Evolutionary conservation across 305 asterid genomes (phyloP).

Genomic region (Fraxinus baroniana): DNA sequence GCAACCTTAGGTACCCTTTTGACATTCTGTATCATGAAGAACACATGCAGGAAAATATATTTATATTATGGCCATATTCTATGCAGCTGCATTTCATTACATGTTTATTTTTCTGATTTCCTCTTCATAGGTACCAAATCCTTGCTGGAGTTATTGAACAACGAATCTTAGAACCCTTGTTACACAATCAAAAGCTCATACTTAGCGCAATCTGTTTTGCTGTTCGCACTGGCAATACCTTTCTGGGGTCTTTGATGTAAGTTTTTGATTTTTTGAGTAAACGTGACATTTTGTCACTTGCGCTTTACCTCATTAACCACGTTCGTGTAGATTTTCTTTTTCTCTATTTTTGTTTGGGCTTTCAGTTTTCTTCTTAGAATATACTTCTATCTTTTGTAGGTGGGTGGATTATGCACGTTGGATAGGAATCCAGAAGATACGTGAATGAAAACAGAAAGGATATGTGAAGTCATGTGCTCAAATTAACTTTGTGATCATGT

Average conservation of each 20-base stretch:
- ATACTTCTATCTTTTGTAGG: conserved; percentile 41
- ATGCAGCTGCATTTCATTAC: neutral
- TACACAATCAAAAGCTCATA: conserved; percentile 71
- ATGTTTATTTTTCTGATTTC: conserved; percentile 3
- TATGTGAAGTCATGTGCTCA: no score
- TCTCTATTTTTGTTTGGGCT: neutral
- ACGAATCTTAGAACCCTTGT: conserved; percentile 74
- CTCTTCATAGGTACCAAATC: conserved; percentile 68
- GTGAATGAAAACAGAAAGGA: conserved; percentile 41
- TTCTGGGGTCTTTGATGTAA: conserved; percentile 89
- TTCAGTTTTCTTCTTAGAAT: neutral
- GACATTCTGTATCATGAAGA: neutral
- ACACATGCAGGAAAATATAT: neutral
- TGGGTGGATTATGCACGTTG: conserved; percentile 97
- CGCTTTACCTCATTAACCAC: neutral
- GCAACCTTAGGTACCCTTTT: conserved; percentile 72
- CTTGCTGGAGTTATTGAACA: conserved; percentile 90
- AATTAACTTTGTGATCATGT: no score
- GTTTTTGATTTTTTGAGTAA: conserved; percentile 1
- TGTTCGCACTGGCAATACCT: conserved; percentile 91
- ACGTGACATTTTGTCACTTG: neutral
- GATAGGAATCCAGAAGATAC: conserved; percentile 69
- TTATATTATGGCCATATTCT: neutral
- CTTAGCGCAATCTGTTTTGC: conserved; percentile 78
- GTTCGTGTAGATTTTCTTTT: neutral